Percentiles rank a stretch among this genome's conserved stretches.
These are phyloP conservation scores for Sarcomyxa edulis DNA, from an alignment of 768 basidiomycete species.

Conservation along the genomic window DNA sequence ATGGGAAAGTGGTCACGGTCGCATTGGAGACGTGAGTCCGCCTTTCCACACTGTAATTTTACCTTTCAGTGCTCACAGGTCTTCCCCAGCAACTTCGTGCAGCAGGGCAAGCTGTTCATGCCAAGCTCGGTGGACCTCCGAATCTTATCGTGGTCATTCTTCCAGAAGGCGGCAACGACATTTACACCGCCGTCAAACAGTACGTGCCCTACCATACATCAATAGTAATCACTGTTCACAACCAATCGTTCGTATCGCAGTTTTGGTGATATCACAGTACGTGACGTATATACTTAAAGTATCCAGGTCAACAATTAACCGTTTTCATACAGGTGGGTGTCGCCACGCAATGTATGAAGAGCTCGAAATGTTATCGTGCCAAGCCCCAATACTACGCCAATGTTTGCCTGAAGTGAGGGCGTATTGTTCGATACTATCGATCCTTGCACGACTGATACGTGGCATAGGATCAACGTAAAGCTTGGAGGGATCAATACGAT, in stretches of 20 bases:
- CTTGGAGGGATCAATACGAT: constrained; percentile 80
- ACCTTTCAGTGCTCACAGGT: not conserved
- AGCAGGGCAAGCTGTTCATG: constrained; percentile 42
- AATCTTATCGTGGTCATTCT: constrained; percentile 62
- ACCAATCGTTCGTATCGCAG: constrained; percentile 28
- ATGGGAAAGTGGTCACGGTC: constrained; percentile 56
- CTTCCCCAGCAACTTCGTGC: constrained; percentile 35
- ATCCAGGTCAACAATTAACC: not conserved
- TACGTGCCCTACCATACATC: constrained; percentile 37
- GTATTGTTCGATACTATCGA: not conserved
- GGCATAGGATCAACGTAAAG: constrained; percentile 71
- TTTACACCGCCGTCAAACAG: constrained; percentile 78
- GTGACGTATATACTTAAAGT: not conserved
- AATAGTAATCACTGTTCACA: not conserved
- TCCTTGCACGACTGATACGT: not conserved
- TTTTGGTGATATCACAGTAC: constrained; percentile 50
- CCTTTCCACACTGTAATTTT: not conserved
- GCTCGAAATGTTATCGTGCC: constrained; percentile 57
- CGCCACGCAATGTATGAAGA: constrained; percentile 75
- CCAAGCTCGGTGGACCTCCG: constrained; percentile 37
- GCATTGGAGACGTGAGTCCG: constrained; percentile 31
- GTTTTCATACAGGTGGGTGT: constrained; percentile 50
- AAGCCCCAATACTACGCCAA: constrained; percentile 80
- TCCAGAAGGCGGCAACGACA: constrained; percentile 70
- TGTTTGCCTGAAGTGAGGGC: constrained; percentile 69